phyloP scores from a whole-genome alignment of 306 rosid species.

The Bauhinia variegata region DNA sequence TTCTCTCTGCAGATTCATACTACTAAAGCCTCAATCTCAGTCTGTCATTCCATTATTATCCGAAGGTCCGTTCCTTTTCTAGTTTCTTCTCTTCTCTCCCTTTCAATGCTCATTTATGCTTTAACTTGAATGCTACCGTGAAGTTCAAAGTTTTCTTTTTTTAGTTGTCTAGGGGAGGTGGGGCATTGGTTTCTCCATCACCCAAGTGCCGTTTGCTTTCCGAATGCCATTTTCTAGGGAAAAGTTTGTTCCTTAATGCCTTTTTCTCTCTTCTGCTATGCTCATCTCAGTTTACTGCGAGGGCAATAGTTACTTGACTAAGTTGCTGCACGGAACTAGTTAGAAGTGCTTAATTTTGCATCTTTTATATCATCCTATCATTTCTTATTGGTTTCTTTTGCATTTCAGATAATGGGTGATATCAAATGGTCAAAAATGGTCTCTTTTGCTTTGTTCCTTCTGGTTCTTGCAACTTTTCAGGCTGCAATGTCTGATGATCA shows the following conservation, averaged over 20 bases:
- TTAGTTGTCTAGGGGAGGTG: neutral
- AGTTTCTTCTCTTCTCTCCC: neutral
- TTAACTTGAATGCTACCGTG: neutral
- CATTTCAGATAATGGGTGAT: slow-evolving; percentile 41
- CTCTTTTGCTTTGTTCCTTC: slow-evolving; percentile 38
- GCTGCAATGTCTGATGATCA: slow-evolving; percentile 59
- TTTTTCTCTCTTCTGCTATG: neutral
- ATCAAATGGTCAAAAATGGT: slow-evolving; percentile 34
- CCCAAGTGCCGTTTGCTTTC: neutral
- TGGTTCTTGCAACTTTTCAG: slow-evolving; percentile 46
- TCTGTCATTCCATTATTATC: slow-evolving; percentile 6
- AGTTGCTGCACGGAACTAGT: neutral
- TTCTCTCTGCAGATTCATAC: no score
- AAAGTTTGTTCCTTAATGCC: neutral
- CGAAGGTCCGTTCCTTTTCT: slow-evolving; percentile 1
- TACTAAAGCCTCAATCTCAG: no score
- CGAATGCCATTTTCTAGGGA: neutral
- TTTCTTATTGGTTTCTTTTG: neutral
- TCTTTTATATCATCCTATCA: neutral
- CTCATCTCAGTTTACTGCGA: neutral
- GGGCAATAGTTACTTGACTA: neutral
- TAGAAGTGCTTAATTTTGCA: neutral
- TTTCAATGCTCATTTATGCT: neutral
- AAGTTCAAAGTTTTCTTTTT: neutral
- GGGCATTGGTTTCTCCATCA: neutral